These are phyloP conservation scores for Pseudopithomyces maydicus DNA, from an alignment of 2,329 filamentous ascomycete genomes.

Conservation along the genomic window DNA sequence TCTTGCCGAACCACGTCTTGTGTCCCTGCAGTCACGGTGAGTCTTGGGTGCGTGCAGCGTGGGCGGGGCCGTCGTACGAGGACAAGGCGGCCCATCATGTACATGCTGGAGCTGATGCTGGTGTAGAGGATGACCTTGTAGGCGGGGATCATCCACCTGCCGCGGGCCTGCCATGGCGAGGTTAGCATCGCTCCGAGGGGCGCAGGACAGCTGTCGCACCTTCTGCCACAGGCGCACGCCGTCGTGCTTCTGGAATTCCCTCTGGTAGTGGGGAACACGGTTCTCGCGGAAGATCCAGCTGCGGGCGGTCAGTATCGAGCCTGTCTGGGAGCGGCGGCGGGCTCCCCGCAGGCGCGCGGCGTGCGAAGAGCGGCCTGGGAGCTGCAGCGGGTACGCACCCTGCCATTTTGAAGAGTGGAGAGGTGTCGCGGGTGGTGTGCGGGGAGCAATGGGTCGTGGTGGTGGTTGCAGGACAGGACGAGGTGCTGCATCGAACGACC, in stretches of 20 bases:
- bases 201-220: constrained; percentile 56
- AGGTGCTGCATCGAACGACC: constrained; percentile 37
- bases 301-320: constrained; percentile 35
- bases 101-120: constrained; percentile 68
- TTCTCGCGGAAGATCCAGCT: constrained; percentile 71
- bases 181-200: constrained; percentile 18
- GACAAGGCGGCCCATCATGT: constrained; percentile 75
- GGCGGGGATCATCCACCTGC: constrained; percentile 68
- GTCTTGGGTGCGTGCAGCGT: neutral
- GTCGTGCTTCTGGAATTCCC: constrained; percentile 75
- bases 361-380: constrained; percentile 2
- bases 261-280: constrained; percentile 76
- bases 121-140: constrained; percentile 71
- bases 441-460: constrained; percentile 41
- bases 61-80: constrained; percentile 45
- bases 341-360: constrained; percentile 14
- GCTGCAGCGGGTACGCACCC: constrained; percentile 44
- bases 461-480: constrained; percentile 26
- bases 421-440: constrained; percentile 29
- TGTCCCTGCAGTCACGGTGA: constrained; percentile 57
- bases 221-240: constrained; percentile 77
- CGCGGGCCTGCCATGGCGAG: constrained; percentile 62
- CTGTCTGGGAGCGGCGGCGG: constrained; percentile 16
- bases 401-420: constrained; percentile 49
- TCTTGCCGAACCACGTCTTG: constrained; percentile 71